Base-by-base conservation (phyloP, 2,329 filamentous ascomycete genomes). In the Alternaria angustiovoidea region DNA sequence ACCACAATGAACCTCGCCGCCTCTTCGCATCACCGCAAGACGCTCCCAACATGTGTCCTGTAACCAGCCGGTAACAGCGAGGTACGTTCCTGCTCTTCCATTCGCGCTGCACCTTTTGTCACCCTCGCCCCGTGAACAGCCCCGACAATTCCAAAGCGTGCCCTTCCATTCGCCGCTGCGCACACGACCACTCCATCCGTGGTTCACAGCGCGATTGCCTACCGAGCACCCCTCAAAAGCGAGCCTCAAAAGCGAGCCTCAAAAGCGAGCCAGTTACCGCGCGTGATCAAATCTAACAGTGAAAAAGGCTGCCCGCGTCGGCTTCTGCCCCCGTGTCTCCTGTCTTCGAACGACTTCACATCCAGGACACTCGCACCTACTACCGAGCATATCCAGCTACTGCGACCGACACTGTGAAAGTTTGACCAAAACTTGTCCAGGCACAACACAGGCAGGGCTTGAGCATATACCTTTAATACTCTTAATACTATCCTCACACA, bases 11-110 rank as follows among this genome's bases (percentile, higher is more conserved):
- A 67, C 58, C 65, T 70, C 59, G 66, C 68, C 59, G 66, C 68
- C 69, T 68, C 64, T 65, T 68, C 64, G 66, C 66, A 66, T 61
- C 57, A 57, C 52, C 63, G 66, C 69, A 71, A 72, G 64, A 71
- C 67, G 67, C 66, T 60, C 52, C 61, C 62, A 68, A 64, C 48
- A 73, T 73, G 70, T 68, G 59, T 69, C 55, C 69, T 73, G 63
- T 71, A 65, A 69, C 57, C 58, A 59, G 54, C 44, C 67, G 59
- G 61, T 73, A 66, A 71, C 61, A 57, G 65, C 70, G 62, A 67
- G 67, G 70, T 73, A 64, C 64, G 69, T 68, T 28, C 18, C 38
- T 4, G 20, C 28, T 20, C 43, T 22, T 14, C 36, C 16, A 26
- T n/a, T 18, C 20, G 16, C 18, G 26, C 20, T 49, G n/a, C 44